Percentiles rank a stretch among this genome's conserved stretches.
Evolutionary conservation across 768 basidiomycete genomes (phyloP).

Genomic region (Lactarius hengduanensis): DNA sequence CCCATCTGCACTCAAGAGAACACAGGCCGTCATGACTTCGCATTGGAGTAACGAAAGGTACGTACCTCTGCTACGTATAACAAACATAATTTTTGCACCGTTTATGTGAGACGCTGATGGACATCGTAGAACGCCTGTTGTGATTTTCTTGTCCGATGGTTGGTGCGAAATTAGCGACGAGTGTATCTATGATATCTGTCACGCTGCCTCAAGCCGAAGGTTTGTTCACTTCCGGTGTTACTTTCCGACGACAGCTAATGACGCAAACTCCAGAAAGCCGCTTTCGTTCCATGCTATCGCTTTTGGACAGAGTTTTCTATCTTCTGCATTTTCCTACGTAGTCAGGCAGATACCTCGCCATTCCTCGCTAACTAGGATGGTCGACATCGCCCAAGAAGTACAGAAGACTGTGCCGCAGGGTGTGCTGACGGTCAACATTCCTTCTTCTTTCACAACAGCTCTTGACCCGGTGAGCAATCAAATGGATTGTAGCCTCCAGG

Average conservation of each 20-base stretch:
- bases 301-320: constrained; percentile 41
- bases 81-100: not conserved
- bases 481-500: not conserved
- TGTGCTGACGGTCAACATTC: constrained; percentile 33
- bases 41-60: constrained; percentile 53
- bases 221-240: constrained; percentile 23
- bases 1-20: constrained; percentile 38
- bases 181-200: constrained; percentile 42
- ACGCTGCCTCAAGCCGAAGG: constrained; percentile 45
- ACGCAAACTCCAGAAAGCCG: constrained; percentile 41
- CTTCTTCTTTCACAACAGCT: constrained; percentile 50
- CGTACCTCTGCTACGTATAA: not conserved
- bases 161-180: constrained; percentile 42
- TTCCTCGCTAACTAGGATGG: constrained; percentile 46
- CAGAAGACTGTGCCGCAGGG: constrained; percentile 45
- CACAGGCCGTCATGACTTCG: constrained; percentile 42
- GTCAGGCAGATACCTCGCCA: not conserved
- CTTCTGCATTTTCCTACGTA: not conserved
- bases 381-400: constrained; percentile 46
- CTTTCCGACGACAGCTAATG: not conserved
- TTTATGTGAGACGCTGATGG: constrained; percentile 15
- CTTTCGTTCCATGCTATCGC: constrained; percentile 57
- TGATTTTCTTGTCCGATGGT: constrained; percentile 59
- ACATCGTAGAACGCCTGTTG: constrained; percentile 43
- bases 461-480: constrained; percentile 44